phyloP scores from a whole-genome alignment of 306 rosid genomes.

The Dalbergia cochinchinensis region DNA sequence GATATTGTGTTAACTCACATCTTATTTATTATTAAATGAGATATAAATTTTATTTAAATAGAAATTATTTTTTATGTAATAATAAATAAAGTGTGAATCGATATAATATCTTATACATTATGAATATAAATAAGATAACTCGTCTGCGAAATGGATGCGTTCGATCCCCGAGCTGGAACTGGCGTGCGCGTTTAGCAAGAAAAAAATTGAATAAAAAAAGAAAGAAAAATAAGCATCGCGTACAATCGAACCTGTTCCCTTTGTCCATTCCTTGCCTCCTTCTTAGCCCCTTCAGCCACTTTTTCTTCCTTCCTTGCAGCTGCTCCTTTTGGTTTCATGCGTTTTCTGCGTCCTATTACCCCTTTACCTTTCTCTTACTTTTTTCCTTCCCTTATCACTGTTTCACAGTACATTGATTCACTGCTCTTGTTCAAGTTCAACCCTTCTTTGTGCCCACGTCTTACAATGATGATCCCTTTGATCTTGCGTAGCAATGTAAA shows the following conservation, averaged over 20 bases:
- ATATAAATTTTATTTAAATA: no score
- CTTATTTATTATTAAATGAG: no score
- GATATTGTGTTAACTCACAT: no score
- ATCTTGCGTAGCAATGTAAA: neutral
- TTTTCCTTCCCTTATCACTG: neutral
- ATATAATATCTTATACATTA: no score
- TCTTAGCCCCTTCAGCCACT: neutral
- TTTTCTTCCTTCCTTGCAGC: neutral
- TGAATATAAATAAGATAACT: no score
- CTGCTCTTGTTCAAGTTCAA: neutral
- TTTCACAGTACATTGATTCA: neutral
- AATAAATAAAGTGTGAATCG: no score
- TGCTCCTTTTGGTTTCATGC: neutral
- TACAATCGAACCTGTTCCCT: neutral
- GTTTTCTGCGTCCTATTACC: neutral
- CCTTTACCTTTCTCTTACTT: neutral
- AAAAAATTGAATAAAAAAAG: neutral
- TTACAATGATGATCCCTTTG: neutral
- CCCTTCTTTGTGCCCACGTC: neutral
- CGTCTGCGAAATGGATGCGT: neutral
- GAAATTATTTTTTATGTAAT: no score
- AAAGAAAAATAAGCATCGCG: neutral
- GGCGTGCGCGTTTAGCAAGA: constrained; percentile 40
- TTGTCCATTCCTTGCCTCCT: neutral
- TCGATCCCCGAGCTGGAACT: constrained; percentile 6